These are phyloP conservation scores for Lasiodiplodia gonubiensis DNA, from an alignment of 2,329 filamentous ascomycete genomes.

Conservation along the genomic window DNA sequence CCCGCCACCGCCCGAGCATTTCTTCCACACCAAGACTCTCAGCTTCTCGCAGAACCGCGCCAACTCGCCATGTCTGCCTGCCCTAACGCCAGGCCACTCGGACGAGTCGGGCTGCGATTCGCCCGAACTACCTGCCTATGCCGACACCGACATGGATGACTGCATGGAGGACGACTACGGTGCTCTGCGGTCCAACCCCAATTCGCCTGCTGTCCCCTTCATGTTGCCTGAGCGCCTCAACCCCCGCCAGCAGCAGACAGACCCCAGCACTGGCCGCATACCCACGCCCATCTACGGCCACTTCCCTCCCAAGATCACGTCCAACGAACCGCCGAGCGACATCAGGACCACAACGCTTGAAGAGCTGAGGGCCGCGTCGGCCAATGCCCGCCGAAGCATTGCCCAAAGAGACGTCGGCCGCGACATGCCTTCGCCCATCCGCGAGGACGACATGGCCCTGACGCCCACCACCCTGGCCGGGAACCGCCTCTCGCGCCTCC, in stretches of 20 bases:
- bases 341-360: conserved; percentile 16
- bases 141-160: conserved; percentile 47
- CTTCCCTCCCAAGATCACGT: conserved; percentile 36
- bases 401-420: conserved; percentile 32
- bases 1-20: conserved; percentile 34
- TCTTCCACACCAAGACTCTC: conserved; percentile 32
- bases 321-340: not conserved
- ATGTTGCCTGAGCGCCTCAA: conserved; percentile 44
- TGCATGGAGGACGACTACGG: conserved; percentile 39
- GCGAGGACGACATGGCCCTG: conserved; percentile 46
- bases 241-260: conserved; percentile 34
- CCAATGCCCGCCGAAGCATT: conserved; percentile 5
- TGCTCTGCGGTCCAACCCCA: conserved; percentile 42
- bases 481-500: conserved; percentile 46
- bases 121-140: conserved; percentile 38
- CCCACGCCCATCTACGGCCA: conserved; percentile 49
- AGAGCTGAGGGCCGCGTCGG: conserved; percentile 23
- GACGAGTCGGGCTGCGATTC: conserved; percentile 37
- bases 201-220: conserved; percentile 42
- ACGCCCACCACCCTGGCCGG: conserved; percentile 45
- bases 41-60: conserved; percentile 38
- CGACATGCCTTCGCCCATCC: conserved; percentile 50
- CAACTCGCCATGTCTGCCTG: conserved; percentile 35
- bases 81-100: conserved; percentile 41
- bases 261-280: conserved; percentile 40